A percentile compares a stretch with the other conserved stretches of the same genome.
Evolutionary conservation across 805 yeast species (phyloP).

Genomic region (Candida sphagnicola): DNA sequence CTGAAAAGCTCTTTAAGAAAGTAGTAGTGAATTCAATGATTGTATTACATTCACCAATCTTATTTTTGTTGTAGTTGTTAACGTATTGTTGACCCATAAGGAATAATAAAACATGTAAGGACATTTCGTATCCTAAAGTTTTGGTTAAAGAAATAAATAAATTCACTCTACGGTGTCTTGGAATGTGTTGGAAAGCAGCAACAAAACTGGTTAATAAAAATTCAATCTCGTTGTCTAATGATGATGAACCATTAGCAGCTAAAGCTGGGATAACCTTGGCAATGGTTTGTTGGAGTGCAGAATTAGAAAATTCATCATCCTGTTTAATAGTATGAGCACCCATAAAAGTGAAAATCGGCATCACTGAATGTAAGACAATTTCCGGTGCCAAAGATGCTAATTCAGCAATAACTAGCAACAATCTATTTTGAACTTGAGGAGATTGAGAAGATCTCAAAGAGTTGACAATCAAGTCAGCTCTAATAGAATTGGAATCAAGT

Average conservation of each 20-base stretch:
- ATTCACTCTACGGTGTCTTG: constrained; percentile 90
- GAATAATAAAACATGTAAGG: constrained; percentile 70
- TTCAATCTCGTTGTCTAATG: constrained; percentile 63
- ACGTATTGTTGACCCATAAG: constrained; percentile 77
- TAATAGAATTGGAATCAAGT: constrained; percentile 60
- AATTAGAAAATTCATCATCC: constrained; percentile 92
- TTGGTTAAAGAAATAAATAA: constrained; percentile 73
- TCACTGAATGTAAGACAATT: constrained; percentile 86
- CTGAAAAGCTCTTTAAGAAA: constrained; percentile 63
- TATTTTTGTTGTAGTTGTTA: constrained; percentile 43
- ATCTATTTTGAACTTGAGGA: constrained; percentile 91
- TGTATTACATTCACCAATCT: constrained; percentile 61
- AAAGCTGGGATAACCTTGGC: constrained; percentile 88
- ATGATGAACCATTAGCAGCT: constrained; percentile 39
- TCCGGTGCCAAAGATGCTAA: constrained; percentile 89
- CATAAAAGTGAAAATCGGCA: constrained; percentile 99
- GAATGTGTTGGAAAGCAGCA: constrained; percentile 94
- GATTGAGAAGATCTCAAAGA: constrained; percentile 85
- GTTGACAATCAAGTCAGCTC: constrained; percentile 89
- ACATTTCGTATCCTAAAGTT: constrained; percentile 64
- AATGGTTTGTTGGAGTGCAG: constrained; percentile 90
- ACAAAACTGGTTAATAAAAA: constrained; percentile 83
- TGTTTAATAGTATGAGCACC: constrained; percentile 96
- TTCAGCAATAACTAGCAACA: constrained; percentile 79
- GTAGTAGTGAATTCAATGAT: constrained; percentile 69